Base-by-base conservation (phyloP, 2,329 filamentous ascomycete species). In the Madurella mycetomatis region DNA sequence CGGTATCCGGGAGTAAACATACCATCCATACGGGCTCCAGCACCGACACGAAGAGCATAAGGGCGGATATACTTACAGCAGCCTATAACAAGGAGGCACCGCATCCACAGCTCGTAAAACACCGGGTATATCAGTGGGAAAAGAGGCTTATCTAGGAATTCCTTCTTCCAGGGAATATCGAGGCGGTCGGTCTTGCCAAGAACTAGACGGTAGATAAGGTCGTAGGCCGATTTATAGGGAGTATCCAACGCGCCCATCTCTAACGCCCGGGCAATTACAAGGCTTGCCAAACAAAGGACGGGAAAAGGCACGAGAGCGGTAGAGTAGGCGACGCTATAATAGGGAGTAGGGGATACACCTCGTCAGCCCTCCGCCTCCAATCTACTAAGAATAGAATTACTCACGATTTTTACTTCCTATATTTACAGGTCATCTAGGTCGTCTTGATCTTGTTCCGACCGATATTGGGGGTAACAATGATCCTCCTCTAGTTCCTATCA, bases 21-120 rank as follows among this genome's bases (percentile, higher is more conserved):
- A 56, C 54, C 15, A 52, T 56, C 54, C 13, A 56, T 56, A 12
- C 41, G 25, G 54, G 54, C 54, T 56, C 54, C 18, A 50, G 49
- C 37, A 25, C 49, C 34, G 37, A 56, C 46, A 34, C 30, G 39
- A 50, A 56, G 46, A 53, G 54, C 16, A 56, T 56, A 56, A 46
- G 42, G 49, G 41, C 54, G 41, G 46, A 49, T 49, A 43, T 13
- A 3, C 18, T 39, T 49, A n/a, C 41, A 18, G 54, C 46, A 15
- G 45, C 49, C 54, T 53, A 56, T 46, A 19, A 56, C 32, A 50
- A 13, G n/a, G 49, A 53, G 49, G 49, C 25, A 56, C 49, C 34
- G 41, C 9, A 4, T 2, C 54, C 30, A 56, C n/a, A 46, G 19
- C 46, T n/a, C 54, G 5, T 13, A 49, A 56, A n/a, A 56, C 15